phyloP scores from a whole-genome alignment of 129 eudicot species.

The Glebionis coronaria region DNA sequence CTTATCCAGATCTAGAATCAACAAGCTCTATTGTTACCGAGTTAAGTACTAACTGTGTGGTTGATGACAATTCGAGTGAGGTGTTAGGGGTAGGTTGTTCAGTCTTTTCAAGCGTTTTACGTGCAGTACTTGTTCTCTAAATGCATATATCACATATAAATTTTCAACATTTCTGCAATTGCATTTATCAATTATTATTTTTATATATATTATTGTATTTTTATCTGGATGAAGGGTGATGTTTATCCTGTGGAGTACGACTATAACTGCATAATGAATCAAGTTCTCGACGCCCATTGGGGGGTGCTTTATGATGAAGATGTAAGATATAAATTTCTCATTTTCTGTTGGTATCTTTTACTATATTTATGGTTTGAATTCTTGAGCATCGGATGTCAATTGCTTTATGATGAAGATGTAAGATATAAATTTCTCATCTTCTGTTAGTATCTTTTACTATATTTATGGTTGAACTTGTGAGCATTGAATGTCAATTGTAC shows the following conservation, averaged over 20 bases:
- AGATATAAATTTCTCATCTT: background rate
- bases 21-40: constrained; percentile 23
- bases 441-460: constrained; percentile 4
- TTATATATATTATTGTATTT: background rate
- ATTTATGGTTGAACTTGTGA: background rate
- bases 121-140: constrained; percentile 2
- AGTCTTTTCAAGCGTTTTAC: background rate
- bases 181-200: background rate
- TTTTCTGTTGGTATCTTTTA: background rate
- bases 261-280: constrained; percentile 41
- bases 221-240: constrained; percentile 71
- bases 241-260: constrained; percentile 87
- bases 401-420: too few relatives aligned
- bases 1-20: constrained; percentile 87
- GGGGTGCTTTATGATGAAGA: constrained; percentile 78
- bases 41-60: constrained; percentile 6
- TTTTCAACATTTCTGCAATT: background rate
- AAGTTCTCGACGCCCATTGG: constrained; percentile 91
- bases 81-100: constrained; percentile 35
- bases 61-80: constrained; percentile 17
- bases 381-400: background rate
- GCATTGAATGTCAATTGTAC: background rate
- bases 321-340: constrained; percentile 47
- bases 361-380: background rate
- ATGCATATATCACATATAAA: background rate